Percentiles rank a stretch among this genome's conserved stretches.
These are phyloP conservation scores for Croton setiger DNA, from an alignment of 441 rosid species.

Conservation along the genomic window DNA sequence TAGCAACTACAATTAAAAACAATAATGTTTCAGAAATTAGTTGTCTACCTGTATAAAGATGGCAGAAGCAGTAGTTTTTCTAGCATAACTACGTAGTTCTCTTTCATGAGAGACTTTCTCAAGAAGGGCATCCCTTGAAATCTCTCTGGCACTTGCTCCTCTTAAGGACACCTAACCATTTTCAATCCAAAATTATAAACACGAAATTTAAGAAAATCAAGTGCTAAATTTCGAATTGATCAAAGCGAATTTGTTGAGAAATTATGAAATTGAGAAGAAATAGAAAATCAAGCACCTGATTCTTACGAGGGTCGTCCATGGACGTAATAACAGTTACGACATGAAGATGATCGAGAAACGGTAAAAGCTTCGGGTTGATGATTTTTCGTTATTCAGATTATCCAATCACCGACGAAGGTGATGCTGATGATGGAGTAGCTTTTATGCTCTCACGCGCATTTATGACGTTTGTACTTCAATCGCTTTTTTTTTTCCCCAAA, in stretches of 20 bases:
- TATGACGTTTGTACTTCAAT: too few species aligned
- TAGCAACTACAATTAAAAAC: not conserved
- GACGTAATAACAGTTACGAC: too few species aligned
- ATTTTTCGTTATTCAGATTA: too few species aligned
- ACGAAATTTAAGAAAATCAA: not conserved
- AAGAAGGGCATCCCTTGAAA: slow-evolving; percentile 87
- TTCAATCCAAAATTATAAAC: not conserved
- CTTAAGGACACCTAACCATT: slow-evolving; percentile 76
- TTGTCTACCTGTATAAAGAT: slow-evolving; percentile 45
- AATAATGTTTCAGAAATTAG: not conserved
- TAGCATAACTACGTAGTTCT: slow-evolving; percentile 71
- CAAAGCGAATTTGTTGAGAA: not conserved
- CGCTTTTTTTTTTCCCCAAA: too few species aligned
- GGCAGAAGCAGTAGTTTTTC: slow-evolving; percentile 72
- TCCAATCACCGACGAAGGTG: too few species aligned
- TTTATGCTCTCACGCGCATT: too few species aligned
- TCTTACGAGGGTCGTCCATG: too few species aligned
- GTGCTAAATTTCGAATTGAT: slow-evolving; percentile 4
- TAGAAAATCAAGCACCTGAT: too few species aligned
- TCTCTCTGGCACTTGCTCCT: slow-evolving; percentile 91
- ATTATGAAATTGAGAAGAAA: not conserved
- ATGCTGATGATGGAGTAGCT: too few species aligned
- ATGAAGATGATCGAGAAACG: too few species aligned
- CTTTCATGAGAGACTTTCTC: slow-evolving; percentile 82
- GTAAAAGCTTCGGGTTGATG: too few species aligned